Evolutionary conservation across 306 rosid species (phyloP).

Genomic region (Quercus variabilis): DNA sequence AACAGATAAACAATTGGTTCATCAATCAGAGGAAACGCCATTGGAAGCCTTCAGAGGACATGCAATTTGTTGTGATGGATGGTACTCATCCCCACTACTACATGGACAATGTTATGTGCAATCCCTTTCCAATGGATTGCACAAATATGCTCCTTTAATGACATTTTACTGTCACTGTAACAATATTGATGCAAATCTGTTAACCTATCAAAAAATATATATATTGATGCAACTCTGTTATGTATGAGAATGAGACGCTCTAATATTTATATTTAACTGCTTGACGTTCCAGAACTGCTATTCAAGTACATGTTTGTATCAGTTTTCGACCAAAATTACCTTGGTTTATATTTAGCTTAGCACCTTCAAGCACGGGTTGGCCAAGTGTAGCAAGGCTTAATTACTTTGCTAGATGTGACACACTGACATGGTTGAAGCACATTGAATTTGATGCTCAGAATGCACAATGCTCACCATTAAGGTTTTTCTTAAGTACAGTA

Average conservation of each 20-base stretch:
- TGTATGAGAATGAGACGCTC: neutral
- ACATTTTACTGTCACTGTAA: neutral
- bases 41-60: conserved; percentile 50
- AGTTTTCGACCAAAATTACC: neutral
- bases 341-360: neutral
- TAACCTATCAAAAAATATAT: no score
- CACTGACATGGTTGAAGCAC: neutral
- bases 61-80: conserved; percentile 44
- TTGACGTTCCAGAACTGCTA: neutral
- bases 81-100: conserved; percentile 28
- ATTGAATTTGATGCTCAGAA: neutral
- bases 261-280: neutral
- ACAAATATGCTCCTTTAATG: conserved; percentile 30
- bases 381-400: no score
- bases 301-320: neutral
- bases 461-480: neutral
- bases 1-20: conserved; percentile 58
- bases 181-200: neutral
- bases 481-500: neutral
- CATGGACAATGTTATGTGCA: conserved; percentile 35
- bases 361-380: neutral
- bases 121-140: conserved; percentile 40
- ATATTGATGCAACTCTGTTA: no score
- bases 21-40: conserved; percentile 56
- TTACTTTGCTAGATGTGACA: neutral